Conservation (phyloP, 176 grass and related monocot species). For the Calamus simplicifolius region DNA sequence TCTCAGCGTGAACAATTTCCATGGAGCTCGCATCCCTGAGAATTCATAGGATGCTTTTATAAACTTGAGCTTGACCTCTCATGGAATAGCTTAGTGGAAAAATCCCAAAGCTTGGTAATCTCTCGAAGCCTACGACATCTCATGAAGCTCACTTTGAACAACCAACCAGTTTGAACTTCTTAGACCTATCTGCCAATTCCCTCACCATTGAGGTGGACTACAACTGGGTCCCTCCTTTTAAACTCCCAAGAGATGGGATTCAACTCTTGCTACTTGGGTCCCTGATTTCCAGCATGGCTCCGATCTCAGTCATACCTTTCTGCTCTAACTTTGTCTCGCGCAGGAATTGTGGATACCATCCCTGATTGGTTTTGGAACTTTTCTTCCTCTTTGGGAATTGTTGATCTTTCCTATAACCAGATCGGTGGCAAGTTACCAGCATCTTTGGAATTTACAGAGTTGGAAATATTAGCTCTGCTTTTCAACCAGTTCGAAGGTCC, state of each 20-base stretch:
- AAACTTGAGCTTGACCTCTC: no score
- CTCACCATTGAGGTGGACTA: conserved; percentile 15
- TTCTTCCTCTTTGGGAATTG: fast-evolving
- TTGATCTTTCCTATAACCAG: conserved; percentile 21
- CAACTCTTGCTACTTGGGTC: conserved; percentile 29
- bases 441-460: conserved; percentile 8
- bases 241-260: background rate
- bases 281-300: conserved; percentile 39
- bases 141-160: conserved; percentile 7
- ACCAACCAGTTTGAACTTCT: conserved; percentile 4
- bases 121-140: no score
- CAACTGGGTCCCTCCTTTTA: conserved; percentile 43
- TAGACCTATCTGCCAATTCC: conserved; percentile 18
- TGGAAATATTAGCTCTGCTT: background rate
- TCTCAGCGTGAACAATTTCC: background rate
- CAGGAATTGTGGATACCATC: conserved; percentile 12
- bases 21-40: background rate
- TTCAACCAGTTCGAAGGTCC: conserved; percentile 20
- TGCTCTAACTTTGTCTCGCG: conserved; percentile 10
- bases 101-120: no score
- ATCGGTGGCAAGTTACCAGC: conserved; percentile 1
- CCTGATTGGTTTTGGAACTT: conserved; percentile 33
- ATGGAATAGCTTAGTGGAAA: no score
- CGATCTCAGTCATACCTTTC: conserved; percentile 12
- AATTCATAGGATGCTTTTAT: no score